These are phyloP conservation scores for Simplicillium aogashimaense DNA, from an alignment of 2,329 filamentous ascomycete species.

Conservation along the genomic window DNA sequence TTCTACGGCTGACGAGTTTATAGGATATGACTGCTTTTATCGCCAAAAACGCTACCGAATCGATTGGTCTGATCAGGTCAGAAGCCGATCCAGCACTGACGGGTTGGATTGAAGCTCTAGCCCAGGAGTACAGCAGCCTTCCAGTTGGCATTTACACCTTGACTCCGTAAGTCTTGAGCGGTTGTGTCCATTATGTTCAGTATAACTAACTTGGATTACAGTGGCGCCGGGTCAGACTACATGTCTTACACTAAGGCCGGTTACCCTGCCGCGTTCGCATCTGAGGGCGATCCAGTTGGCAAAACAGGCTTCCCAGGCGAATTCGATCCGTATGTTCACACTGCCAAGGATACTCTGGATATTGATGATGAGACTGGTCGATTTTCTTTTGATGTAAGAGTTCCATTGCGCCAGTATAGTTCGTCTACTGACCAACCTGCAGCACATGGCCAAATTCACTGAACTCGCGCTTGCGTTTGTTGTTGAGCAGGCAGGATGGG, in stretches of 20 bases:
- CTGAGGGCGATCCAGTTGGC: constrained; percentile 24
- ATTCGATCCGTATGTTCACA: constrained; percentile 27
- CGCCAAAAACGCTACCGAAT: constrained; percentile 24
- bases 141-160: constrained; percentile 22
- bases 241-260: constrained; percentile 28
- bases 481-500: constrained; percentile 28
- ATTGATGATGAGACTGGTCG: constrained; percentile 24
- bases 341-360: constrained; percentile 23
- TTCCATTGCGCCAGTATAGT: too few relatives aligned
- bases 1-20: constrained; percentile 46
- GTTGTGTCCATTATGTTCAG: not conserved
- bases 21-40: constrained; percentile 30
- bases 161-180: constrained; percentile 11
- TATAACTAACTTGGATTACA: constrained; percentile 5
- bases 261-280: constrained; percentile 27
- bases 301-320: constrained; percentile 19
- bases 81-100: constrained; percentile 24
- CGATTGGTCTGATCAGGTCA: constrained; percentile 27
- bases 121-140: constrained; percentile 25
- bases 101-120: constrained; percentile 21
- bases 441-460: constrained; percentile 30
- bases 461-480: constrained; percentile 28
- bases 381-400: constrained; percentile 25
- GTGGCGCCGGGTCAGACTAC: constrained; percentile 28
- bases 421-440: constrained; percentile 6